Evolutionary conservation across 2,329 filamentous ascomycete species (phyloP).

Genomic region (Tolypocladium guangdongense): DNA sequence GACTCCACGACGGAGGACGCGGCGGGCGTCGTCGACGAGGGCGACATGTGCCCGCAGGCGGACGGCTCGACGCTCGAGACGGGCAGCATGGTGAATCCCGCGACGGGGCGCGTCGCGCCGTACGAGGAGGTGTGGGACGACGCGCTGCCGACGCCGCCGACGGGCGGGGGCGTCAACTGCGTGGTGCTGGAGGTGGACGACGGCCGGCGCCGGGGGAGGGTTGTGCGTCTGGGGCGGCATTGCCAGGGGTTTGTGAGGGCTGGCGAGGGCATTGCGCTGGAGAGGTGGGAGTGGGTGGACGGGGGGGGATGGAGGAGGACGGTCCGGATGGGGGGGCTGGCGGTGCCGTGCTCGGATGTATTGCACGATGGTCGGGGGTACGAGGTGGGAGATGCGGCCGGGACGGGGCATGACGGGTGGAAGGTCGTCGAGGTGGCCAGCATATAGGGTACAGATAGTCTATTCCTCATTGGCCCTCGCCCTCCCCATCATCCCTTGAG

Average conservation of each 20-base stretch:
- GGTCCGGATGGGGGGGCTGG: conserved; percentile 21
- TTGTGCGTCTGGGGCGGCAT: conserved; percentile 41
- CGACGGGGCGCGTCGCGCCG: conserved; percentile 32
- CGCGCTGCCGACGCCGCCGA: conserved; percentile 18
- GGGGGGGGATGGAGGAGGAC: conserved; percentile 23
- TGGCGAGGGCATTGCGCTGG: conserved; percentile 31
- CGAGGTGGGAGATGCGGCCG: conserved; percentile 1
- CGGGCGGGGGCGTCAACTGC: conserved; percentile 8
- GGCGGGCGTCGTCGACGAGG: conserved; percentile 37
- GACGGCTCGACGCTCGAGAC: conserved; percentile 39
- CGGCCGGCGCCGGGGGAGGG: conserved; percentile 31
- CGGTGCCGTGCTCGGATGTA: conserved; percentile 22
- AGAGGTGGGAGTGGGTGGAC: conserved; percentile 41
- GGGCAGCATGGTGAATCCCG: conserved; percentile 49
- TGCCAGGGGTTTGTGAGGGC: conserved; percentile 45
- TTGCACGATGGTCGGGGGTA: background rate
- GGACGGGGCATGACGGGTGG: conserved; percentile 3
- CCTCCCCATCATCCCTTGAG: too few species aligned
- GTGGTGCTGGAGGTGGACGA: conserved; percentile 30
- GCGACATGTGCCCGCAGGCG: conserved; percentile 38
- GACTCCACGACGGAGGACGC: conserved; percentile 36
- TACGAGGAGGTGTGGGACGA: conserved; percentile 62
- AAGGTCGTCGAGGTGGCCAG: conserved; percentile 6
- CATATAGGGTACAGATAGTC: too few species aligned
- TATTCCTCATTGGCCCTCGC: too few species aligned